Base-by-base conservation (phyloP, 1,284 basidiomycete species). In the Cryptococcus sp. region DNA sequence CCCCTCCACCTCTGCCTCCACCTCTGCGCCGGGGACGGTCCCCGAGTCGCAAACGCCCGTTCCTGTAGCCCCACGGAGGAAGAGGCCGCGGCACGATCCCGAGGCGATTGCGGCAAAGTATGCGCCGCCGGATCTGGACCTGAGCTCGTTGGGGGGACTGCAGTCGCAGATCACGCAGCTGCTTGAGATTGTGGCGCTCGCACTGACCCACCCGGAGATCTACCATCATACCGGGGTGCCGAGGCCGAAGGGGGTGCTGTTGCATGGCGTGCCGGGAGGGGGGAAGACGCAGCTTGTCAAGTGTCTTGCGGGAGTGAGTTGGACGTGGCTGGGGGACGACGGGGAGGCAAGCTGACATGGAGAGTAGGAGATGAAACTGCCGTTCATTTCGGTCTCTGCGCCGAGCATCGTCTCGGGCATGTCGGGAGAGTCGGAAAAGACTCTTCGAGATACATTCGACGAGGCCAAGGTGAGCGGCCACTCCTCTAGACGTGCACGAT, bases 371-470 rank as follows among this genome's bases (percentile, higher is more conserved):
- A 81, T 96, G 1, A 88, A 85, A 1, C 82, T 97, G 2, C 95
- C 94, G 0, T 97, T 98, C 72, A 91, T 98, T 62, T 89, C 82
- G 52, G 86, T 98, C 55, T 94, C 91, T 4, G 94, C 95, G 0
- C 95, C 95, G 0, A 90, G 88, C 0, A 89, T 98, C 60, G 93
- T 98, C 1, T 93, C 89, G 0, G 95, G 95, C 1, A 97, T 98
- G 87, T 96, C 91, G 0, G 95, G 95, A 56, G 95, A 98, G 78
- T 93, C 89, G 0, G 95, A 98, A 75, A 96, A 95, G 79, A 93
- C 92, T 0, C 79, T 98, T 16, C 81, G 95, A 46, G 95, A 98
- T 69, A 94, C 91, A 0, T 98, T 98, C 71, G 95, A 97, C 43
- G 91, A 96, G 75, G 93, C 92, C 6, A 93, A 91, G 77, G 89